Evolutionary conservation across 148 eudicot species (phyloP).

Genomic region (Silene uniflora): DNA sequence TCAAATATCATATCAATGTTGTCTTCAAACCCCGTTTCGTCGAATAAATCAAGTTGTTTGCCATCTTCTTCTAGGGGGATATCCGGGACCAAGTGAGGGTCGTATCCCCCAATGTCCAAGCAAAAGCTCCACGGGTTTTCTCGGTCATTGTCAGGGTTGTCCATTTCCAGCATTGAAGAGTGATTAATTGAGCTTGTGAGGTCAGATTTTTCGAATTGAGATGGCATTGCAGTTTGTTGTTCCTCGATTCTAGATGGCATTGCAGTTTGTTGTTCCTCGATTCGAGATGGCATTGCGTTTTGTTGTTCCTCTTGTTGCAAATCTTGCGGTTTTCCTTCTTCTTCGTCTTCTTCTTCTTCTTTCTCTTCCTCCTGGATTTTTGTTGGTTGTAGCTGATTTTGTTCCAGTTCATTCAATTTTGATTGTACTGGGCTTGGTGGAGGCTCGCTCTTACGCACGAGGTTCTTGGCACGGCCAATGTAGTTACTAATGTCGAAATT

Average conservation of each 20-base stretch:
- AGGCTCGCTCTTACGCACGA: constrained; percentile 15
- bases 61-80: constrained; percentile 44
- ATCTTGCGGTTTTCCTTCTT: constrained; percentile 17
- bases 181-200: constrained; percentile 19
- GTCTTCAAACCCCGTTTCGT: constrained; percentile 51
- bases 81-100: constrained; percentile 44
- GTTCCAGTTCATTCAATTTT: constrained; percentile 7
- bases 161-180: constrained; percentile 32
- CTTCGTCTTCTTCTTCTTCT: constrained; percentile 19
- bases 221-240: constrained; percentile 21
- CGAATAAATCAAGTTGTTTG: constrained; percentile 44
- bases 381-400: constrained; percentile 9
- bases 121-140: constrained; percentile 76
- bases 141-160: constrained; percentile 25
- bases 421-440: constrained; percentile 14
- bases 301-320: constrained; percentile 22
- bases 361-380: constrained; percentile 11
- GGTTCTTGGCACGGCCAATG: constrained; percentile 46
- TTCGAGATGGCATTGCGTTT: constrained; percentile 21
- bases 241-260: constrained; percentile 25
- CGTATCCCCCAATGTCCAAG: constrained; percentile 38
- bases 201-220: constrained; percentile 29
- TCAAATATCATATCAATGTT: constrained; percentile 60
- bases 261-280: constrained; percentile 22
- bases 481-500: constrained; percentile 82